These are phyloP conservation scores for Kodamaea neixiangensis DNA, from an alignment of 805 yeast genomes.

Conservation along the genomic window DNA sequence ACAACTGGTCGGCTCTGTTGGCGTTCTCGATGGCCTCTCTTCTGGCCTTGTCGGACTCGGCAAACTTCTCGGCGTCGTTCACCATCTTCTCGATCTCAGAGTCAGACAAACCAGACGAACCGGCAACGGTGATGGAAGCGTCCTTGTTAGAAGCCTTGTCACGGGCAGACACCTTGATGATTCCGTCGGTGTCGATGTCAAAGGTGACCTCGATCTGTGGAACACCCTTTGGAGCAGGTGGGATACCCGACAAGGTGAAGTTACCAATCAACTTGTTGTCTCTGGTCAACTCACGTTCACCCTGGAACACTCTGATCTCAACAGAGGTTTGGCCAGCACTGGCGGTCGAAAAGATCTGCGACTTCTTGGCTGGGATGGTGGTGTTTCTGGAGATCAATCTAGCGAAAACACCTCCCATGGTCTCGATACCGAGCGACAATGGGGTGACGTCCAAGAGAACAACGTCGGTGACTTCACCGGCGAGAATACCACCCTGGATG, in stretches of 20 bases:
- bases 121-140: constrained; percentile 94
- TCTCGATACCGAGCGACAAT: constrained; percentile 92
- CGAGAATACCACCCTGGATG: constrained; percentile 93
- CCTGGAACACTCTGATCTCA: constrained; percentile 94
- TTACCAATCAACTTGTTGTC: constrained; percentile 97
- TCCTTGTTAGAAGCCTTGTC: constrained; percentile 94
- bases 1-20: constrained; percentile 79
- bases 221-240: constrained; percentile 94
- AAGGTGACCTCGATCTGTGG: constrained; percentile 94
- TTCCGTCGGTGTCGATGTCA: constrained; percentile 97
- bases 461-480: constrained; percentile 94
- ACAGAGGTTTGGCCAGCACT: constrained; percentile 36
- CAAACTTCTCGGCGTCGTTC: constrained; percentile 84
- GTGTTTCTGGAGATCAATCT: constrained; percentile 90
- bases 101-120: constrained; percentile 90
- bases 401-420: constrained; percentile 97
- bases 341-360: constrained; percentile 69
- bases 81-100: constrained; percentile 90
- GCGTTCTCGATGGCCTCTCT: constrained; percentile 83
- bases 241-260: constrained; percentile 93
- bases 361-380: constrained; percentile 94
- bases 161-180: constrained; percentile 90
- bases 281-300: constrained; percentile 97
- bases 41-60: constrained; percentile 84
- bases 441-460: constrained; percentile 88